These are phyloP conservation scores for Microthlaspi erraticum DNA, from an alignment of 345 rosid species.

Conservation along the genomic window DNA sequence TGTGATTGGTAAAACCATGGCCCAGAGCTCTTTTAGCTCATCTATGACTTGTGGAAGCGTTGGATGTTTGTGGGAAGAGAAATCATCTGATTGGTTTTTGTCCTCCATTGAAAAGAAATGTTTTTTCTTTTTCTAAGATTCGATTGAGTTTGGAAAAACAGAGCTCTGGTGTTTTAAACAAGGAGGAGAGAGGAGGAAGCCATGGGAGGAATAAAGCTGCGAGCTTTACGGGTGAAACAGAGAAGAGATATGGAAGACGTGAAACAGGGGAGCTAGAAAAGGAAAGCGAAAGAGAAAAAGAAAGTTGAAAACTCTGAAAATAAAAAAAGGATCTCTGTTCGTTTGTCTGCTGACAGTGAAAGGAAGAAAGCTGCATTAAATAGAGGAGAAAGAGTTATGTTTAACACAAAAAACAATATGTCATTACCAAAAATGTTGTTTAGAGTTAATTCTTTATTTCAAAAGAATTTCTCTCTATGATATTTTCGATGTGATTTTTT, in stretches of 20 bases:
- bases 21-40: conserved; percentile 84
- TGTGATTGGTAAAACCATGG: conserved; percentile 89
- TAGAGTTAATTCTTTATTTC: no score
- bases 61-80: conserved; percentile 53
- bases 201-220: conserved; percentile 8
- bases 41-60: conserved; percentile 69
- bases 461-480: no score
- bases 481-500: no score
- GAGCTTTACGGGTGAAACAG: conserved; percentile 21
- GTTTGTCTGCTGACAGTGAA: conserved; percentile 43
- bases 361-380: conserved; percentile 44
- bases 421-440: no score
- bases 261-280: conserved; percentile 37
- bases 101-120: conserved; percentile 49
- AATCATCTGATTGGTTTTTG: conserved; percentile 50
- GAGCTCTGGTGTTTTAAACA: neutral
- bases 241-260: neutral
- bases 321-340: conserved; percentile 30
- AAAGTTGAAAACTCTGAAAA: conserved; percentile 4
- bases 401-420: no score
- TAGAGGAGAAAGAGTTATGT: conserved; percentile 27
- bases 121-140: neutral
- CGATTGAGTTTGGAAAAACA: neutral
- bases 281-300: conserved; percentile 14
- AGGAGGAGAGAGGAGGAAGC: conserved; percentile 13